Conservation (phyloP, 2,329 filamentous ascomycete genomes). For the Blastomyces silverae region DNA sequence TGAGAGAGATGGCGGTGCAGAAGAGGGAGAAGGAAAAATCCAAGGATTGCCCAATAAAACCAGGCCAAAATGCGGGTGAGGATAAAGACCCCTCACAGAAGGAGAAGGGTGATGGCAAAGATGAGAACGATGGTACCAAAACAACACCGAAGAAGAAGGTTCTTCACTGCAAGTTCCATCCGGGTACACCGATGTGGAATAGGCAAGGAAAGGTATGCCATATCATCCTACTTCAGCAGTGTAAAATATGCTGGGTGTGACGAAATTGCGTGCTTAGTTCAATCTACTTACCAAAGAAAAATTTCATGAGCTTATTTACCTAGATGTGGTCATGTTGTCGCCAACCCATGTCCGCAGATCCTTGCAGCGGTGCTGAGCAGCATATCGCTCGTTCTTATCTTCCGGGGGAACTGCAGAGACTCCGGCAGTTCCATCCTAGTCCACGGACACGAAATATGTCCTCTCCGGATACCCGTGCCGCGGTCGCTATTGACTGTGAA, state of each 20-base stretch:
- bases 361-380: slow-evolving; percentile 2
- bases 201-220: not conserved
- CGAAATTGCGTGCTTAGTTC: not conserved
- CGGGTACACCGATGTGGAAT: not conserved
- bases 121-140: not conserved
- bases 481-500: slow-evolving; percentile 50
- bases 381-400: slow-evolving; percentile 1
- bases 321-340: slow-evolving; percentile 9
- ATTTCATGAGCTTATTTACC: not conserved
- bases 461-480: slow-evolving; percentile 12
- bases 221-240: not conserved
- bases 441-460: not conserved
- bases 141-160: not conserved
- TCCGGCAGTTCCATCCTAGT: slow-evolving; percentile 3
- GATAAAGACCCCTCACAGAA: not conserved
- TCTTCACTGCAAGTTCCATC: slow-evolving; percentile 5
- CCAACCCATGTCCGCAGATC: not conserved
- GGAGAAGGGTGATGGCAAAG: not conserved
- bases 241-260: not conserved
- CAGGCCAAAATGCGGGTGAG: not conserved
- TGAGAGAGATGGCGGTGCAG: not conserved
- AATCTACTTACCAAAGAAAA: not conserved
- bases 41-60: not conserved
- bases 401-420: not conserved
- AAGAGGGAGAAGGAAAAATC: not conserved